A percentile compares a stretch with the other conserved stretches of the same genome.
These are phyloP conservation scores for Lachnellula suecica DNA, from an alignment of 2,329 filamentous ascomycete genomes.

Conservation along the genomic window DNA sequence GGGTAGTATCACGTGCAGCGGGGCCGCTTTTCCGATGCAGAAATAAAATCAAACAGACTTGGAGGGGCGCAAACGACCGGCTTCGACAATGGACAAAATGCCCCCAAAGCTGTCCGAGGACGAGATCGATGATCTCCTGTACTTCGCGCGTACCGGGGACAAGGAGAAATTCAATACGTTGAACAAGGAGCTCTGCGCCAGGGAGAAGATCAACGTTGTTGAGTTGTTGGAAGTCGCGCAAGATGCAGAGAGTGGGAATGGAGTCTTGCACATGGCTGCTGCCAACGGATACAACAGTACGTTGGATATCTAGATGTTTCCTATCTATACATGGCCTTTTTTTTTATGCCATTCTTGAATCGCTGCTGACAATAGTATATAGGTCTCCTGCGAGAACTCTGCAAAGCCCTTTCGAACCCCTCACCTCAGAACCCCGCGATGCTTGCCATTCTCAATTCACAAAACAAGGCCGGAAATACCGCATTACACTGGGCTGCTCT, in stretches of 20 bases:
- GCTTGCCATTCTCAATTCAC: conserved; percentile 59
- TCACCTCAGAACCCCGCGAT: conserved; percentile 28
- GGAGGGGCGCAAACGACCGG: background rate
- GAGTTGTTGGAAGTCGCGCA: conserved; percentile 68
- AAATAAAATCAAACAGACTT: background rate
- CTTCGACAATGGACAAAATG: conserved; percentile 21
- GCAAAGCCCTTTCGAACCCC: conserved; percentile 38
- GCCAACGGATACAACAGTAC: conserved; percentile 85
- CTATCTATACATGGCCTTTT: no score
- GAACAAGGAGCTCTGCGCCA: conserved; percentile 59
- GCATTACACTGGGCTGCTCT: conserved; percentile 91
- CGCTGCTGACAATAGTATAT: background rate
- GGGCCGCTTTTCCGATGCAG: background rate
- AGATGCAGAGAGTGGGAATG: conserved; percentile 76
- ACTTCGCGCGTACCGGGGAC: conserved; percentile 79
- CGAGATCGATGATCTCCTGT: conserved; percentile 88
- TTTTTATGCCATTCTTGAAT: background rate
- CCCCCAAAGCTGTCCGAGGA: conserved; percentile 62
- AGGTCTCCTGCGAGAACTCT: conserved; percentile 47
- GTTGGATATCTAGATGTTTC: conserved; percentile 13
- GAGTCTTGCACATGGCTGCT: conserved; percentile 83
- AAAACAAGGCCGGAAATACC: conserved; percentile 85
- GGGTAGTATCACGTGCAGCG: no score
- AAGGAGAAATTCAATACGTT: conserved; percentile 61
- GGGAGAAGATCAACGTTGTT: conserved; percentile 57